A percentile compares a stretch with the other conserved stretches of the same genome.
These are phyloP conservation scores for Xylariaceae sp. DNA, from an alignment of 2,329 filamentous ascomycete genomes.

Conservation along the genomic window DNA sequence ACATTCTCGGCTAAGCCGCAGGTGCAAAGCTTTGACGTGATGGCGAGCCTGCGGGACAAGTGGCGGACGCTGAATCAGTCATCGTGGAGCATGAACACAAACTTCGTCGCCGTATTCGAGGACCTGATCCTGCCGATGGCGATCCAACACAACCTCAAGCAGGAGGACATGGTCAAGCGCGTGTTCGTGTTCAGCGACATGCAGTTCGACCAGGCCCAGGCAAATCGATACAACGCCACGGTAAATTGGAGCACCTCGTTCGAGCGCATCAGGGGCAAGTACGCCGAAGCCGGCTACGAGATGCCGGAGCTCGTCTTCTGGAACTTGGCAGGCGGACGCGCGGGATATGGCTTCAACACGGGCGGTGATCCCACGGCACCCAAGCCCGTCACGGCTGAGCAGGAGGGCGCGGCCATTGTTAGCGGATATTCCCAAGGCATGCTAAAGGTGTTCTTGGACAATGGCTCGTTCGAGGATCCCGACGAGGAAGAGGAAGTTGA, in stretches of 20 bases:
- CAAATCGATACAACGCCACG: neutral
- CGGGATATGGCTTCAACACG: constrained; percentile 16
- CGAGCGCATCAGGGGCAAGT: constrained; percentile 51
- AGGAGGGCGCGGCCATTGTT: constrained; percentile 52
- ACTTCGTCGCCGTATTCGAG: constrained; percentile 59
- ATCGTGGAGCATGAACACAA: constrained; percentile 49
- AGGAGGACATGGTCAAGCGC: constrained; percentile 63
- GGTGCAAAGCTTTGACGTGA: constrained; percentile 46
- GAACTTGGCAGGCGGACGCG: constrained; percentile 54
- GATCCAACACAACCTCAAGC: constrained; percentile 49
- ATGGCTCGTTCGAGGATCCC: constrained; percentile 48
- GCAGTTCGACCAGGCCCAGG: constrained; percentile 54
- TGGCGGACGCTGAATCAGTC: constrained; percentile 36
- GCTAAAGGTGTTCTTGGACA: constrained; percentile 60
- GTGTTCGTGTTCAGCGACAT: constrained; percentile 65
- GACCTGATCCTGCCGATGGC: constrained; percentile 58
- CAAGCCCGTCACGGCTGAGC: constrained; percentile 52
- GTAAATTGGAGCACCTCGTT: constrained; percentile 48
- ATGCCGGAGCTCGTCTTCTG: constrained; percentile 64
- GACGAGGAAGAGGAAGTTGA: constrained; percentile 41
- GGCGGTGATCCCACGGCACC: constrained; percentile 39
- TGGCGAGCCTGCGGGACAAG: constrained; percentile 46
- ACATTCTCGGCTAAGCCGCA: constrained; percentile 50
- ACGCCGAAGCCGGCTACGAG: constrained; percentile 54
- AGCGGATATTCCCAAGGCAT: constrained; percentile 60